These are phyloP conservation scores for Amanita jacksonii DNA, from an alignment of 768 basidiomycete species.

Conservation along the genomic window DNA sequence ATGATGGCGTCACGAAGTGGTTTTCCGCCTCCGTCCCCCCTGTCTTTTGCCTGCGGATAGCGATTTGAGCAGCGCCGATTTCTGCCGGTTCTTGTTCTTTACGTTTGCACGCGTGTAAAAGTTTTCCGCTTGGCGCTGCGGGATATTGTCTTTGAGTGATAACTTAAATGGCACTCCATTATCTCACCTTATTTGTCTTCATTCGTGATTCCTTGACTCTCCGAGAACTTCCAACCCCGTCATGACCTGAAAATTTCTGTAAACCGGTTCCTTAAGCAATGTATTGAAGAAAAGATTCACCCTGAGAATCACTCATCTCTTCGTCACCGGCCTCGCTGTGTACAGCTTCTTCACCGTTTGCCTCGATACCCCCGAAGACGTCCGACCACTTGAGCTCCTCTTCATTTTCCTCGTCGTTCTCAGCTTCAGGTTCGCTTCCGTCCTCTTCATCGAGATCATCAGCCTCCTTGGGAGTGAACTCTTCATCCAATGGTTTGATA, in stretches of 20 bases:
- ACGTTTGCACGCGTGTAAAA: constrained; percentile 82
- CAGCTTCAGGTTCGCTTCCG: constrained; percentile 27
- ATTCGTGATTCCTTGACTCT: constrained; percentile 63
- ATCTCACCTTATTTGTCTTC: constrained; percentile 83
- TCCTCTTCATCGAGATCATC: constrained; percentile 27
- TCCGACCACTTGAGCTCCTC: constrained; percentile 78
- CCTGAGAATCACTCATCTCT: constrained; percentile 9
- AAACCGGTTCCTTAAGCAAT: too few relatives aligned
- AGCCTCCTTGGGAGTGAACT: constrained; percentile 33
- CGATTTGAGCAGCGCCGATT: constrained; percentile 50
- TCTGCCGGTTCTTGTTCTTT: constrained; percentile 75
- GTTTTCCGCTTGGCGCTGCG: constrained; percentile 78
- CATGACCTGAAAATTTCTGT: too few relatives aligned
- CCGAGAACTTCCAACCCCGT: constrained; percentile 25
- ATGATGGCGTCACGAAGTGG: constrained; percentile 10
- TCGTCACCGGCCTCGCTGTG: constrained; percentile 14
- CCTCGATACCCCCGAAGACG: constrained; percentile 58
- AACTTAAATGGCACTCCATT: not conserved
- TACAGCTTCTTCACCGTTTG: constrained; percentile 18
- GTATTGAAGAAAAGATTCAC: too few relatives aligned
- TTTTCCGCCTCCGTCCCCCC: constrained; percentile 29
- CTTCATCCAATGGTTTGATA: constrained; percentile 53
- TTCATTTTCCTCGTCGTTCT: constrained; percentile 29
- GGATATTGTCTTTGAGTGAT: not conserved
- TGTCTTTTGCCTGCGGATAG: constrained; percentile 42